Evolutionary conservation across 345 rosid genomes (phyloP).

Genomic region (Gossypium raimondii): DNA sequence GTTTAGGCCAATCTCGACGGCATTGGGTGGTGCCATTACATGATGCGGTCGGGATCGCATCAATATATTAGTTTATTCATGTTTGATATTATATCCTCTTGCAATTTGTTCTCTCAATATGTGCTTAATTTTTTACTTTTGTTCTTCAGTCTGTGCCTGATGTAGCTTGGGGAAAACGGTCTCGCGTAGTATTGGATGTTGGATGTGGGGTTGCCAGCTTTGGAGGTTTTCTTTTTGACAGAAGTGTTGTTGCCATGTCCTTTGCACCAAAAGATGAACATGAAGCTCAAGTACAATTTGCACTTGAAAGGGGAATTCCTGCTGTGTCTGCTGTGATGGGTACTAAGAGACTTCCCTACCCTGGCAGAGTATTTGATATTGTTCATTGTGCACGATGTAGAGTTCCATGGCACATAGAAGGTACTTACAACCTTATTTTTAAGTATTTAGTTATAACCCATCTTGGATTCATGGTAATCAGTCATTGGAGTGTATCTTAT

Average conservation of each 20-base stretch:
- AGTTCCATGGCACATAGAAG: constrained; percentile 99
- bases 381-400: constrained; percentile 99
- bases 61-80: not conserved
- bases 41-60: too few relatives aligned
- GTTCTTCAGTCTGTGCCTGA: constrained; percentile 69
- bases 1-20: too few relatives aligned
- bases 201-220: constrained; percentile 99
- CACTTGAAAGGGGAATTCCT: constrained; percentile 98
- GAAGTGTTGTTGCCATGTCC: constrained; percentile 78
- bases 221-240: constrained; percentile 77
- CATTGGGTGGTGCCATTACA: too few relatives aligned
- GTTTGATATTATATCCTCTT: not conserved
- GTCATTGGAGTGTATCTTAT: not conserved
- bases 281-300: constrained; percentile 97
- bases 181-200: constrained; percentile 89
- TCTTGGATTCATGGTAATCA: not conserved
- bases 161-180: constrained; percentile 74
- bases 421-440: constrained; percentile 28
- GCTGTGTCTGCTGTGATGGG: constrained; percentile 99
- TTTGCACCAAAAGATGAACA: constrained; percentile 99
- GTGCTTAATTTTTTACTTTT: not conserved
- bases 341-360: constrained; percentile 88
- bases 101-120: not conserved
- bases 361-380: constrained; percentile 79
- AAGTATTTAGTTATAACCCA: not conserved